These are phyloP conservation scores for Pythium myriotylum DNA, from an alignment of 352 stramenopile species.

Conservation along the genomic window DNA sequence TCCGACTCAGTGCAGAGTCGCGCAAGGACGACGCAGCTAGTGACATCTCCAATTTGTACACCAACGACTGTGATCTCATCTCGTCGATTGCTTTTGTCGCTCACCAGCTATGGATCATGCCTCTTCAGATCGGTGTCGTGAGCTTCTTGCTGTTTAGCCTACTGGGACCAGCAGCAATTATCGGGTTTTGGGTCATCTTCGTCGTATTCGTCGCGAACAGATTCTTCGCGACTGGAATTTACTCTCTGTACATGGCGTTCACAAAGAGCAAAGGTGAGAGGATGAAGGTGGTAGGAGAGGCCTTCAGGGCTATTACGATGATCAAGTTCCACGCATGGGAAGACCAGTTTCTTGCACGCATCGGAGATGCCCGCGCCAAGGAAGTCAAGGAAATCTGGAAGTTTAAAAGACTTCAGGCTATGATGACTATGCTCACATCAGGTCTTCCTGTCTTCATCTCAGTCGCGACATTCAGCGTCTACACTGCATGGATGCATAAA, in stretches of 20 bases:
- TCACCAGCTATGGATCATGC: slow-evolving; percentile 71
- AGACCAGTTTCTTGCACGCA: slow-evolving; percentile 72
- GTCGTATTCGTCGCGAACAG: slow-evolving; percentile 43
- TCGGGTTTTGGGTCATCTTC: slow-evolving; percentile 43
- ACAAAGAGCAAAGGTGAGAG: slow-evolving; percentile 35
- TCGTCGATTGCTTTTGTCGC: slow-evolving; percentile 37
- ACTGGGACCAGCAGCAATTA: slow-evolving; percentile 41
- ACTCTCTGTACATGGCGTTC: slow-evolving; percentile 7
- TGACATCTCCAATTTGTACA: slow-evolving; percentile 65
- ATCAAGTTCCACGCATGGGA: slow-evolving; percentile 94
- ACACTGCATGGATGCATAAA: slow-evolving; percentile 61
- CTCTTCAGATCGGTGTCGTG: slow-evolving; percentile 46
- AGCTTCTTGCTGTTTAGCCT: slow-evolving; percentile 42
- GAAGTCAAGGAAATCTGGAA: slow-evolving; percentile 26
- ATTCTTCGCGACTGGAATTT: slow-evolving; percentile 36
- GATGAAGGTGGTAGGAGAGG: slow-evolving; percentile 46
- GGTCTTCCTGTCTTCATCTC: slow-evolving; percentile 50
- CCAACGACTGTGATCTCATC: slow-evolving; percentile 45
- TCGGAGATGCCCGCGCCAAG: slow-evolving; percentile 25
- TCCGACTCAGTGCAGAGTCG: slow-evolving; percentile 35
- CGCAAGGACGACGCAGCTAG: slow-evolving; percentile 56
- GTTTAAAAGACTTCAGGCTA: slow-evolving; percentile 4
- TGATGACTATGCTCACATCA: slow-evolving; percentile 9
- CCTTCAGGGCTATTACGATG: slow-evolving; percentile 78
- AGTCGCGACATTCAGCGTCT: slow-evolving; percentile 44